These are phyloP conservation scores for Pleurotus tuoliensis DNA, from an alignment of 768 basidiomycete species.

Conservation along the genomic window DNA sequence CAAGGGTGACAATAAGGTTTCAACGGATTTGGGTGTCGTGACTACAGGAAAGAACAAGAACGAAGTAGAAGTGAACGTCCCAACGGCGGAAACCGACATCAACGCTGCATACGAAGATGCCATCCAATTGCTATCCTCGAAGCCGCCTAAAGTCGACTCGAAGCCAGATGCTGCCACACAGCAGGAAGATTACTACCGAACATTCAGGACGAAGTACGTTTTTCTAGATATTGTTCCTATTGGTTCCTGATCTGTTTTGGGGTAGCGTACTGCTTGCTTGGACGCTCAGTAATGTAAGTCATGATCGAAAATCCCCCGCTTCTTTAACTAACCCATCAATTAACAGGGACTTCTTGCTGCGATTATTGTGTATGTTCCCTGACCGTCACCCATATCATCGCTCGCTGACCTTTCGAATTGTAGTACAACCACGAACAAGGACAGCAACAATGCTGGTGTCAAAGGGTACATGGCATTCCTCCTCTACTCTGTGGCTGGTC, in stretches of 20 bases:
- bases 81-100: constrained; percentile 85
- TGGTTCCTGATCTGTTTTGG: background rate
- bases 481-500: constrained; percentile 81
- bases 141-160: constrained; percentile 68
- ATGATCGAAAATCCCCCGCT: background rate
- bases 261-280: constrained; percentile 73
- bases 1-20: constrained; percentile 87
- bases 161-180: constrained; percentile 57
- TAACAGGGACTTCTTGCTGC: constrained; percentile 67
- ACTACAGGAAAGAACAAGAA: constrained; percentile 62
- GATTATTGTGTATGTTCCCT: constrained; percentile 58
- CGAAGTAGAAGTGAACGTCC: constrained; percentile 83
- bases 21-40: constrained; percentile 83
- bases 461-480: constrained; percentile 89
- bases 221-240: constrained; percentile 2
- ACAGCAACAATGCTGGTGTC: constrained; percentile 53
- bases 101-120: constrained; percentile 91
- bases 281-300: constrained; percentile 77
- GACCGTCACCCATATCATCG: background rate
- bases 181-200: constrained; percentile 86
- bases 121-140: constrained; percentile 71
- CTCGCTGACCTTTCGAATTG: background rate
- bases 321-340: constrained; percentile 1
- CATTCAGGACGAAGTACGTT: constrained; percentile 84
- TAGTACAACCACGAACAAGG: constrained; percentile 21